Evolutionary conservation across 768 basidiomycete genomes (phyloP).

Genomic region (Tricholoma sp.): DNA sequence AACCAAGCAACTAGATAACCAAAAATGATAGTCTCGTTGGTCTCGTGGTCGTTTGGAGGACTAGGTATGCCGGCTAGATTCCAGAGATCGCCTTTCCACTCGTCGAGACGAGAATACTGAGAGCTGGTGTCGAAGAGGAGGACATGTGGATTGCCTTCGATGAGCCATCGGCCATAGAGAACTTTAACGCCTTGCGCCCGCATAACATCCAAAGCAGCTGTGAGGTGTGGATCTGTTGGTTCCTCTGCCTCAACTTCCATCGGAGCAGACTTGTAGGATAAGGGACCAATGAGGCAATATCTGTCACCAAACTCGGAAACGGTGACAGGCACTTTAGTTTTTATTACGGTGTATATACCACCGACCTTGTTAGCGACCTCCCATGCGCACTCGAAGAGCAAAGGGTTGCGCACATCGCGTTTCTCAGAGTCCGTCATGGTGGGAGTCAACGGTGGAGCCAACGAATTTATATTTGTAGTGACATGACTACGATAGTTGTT

Average conservation of each 20-base stretch:
- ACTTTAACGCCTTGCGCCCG: constrained; percentile 86
- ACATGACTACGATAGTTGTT: constrained; percentile 25
- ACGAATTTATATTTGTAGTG: constrained; percentile 5
- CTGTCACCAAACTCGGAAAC: constrained; percentile 93
- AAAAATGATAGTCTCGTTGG: constrained; percentile 96
- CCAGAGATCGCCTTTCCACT: constrained; percentile 99
- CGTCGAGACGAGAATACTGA: constrained; percentile 83
- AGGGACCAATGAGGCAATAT: constrained; percentile 95
- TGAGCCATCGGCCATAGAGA: constrained; percentile 96
- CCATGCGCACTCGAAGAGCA: constrained; percentile 96
- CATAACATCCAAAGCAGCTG: constrained; percentile 77
- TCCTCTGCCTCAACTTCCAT: constrained; percentile 98
- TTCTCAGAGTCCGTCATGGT: constrained; percentile 28
- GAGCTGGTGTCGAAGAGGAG: constrained; percentile 94
- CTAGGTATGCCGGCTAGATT: constrained; percentile 96
- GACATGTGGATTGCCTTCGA: constrained; percentile 94
- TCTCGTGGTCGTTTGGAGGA: constrained; percentile 94
- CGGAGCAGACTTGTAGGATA: constrained; percentile 96
- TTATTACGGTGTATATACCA: constrained; percentile 99
- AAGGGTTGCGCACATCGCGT: constrained; percentile 72
- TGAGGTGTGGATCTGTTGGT: constrained; percentile 75
- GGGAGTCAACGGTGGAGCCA: constrained; percentile 1
- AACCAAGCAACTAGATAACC: constrained; percentile 99
- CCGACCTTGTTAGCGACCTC: constrained; percentile 99
- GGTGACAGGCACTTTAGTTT: constrained; percentile 98